phyloP scores from a whole-genome alignment of 2,329 filamentous ascomycete genomes.

The Tolypocladium inflatum region DNA sequence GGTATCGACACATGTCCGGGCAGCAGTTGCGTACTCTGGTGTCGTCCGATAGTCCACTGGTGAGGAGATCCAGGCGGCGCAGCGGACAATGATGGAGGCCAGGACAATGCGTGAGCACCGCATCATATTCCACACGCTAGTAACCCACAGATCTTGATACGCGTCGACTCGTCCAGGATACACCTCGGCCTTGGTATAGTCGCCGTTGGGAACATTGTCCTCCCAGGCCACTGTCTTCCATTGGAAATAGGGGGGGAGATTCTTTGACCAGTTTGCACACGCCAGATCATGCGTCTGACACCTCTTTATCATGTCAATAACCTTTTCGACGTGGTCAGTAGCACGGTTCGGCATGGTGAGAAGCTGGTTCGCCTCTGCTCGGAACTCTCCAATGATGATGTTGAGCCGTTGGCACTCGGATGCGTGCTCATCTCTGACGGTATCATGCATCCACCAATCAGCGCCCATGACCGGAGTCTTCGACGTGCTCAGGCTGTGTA shows the following conservation, averaged over 20 bases:
- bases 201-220: slow-evolving; percentile 38
- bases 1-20: slow-evolving; percentile 38
- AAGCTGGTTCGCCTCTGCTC: slow-evolving; percentile 40
- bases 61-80: slow-evolving; percentile 49
- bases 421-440: slow-evolving; percentile 38
- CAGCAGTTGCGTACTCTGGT: slow-evolving; percentile 48
- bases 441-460: slow-evolving; percentile 51
- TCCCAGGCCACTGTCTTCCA: slow-evolving; percentile 48
- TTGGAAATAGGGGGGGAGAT: slow-evolving; percentile 39
- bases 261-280: slow-evolving; percentile 39
- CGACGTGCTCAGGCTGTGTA: slow-evolving; percentile 45
- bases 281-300: slow-evolving; percentile 44
- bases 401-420: slow-evolving; percentile 40
- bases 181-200: slow-evolving; percentile 44
- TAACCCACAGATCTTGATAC: slow-evolving; percentile 49
- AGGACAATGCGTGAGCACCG: slow-evolving; percentile 45
- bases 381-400: slow-evolving; percentile 45
- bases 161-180: slow-evolving; percentile 52
- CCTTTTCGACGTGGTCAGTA: slow-evolving; percentile 38
- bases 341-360: slow-evolving; percentile 36
- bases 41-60: slow-evolving; percentile 55
- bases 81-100: slow-evolving; percentile 45
- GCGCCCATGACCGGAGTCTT: slow-evolving; percentile 42
- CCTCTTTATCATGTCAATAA: slow-evolving; percentile 41
- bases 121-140: slow-evolving; percentile 47